Conservation (phyloP, 495 filamentous ascomycete genomes). For the Podospora pseudopauciseta region DNA sequence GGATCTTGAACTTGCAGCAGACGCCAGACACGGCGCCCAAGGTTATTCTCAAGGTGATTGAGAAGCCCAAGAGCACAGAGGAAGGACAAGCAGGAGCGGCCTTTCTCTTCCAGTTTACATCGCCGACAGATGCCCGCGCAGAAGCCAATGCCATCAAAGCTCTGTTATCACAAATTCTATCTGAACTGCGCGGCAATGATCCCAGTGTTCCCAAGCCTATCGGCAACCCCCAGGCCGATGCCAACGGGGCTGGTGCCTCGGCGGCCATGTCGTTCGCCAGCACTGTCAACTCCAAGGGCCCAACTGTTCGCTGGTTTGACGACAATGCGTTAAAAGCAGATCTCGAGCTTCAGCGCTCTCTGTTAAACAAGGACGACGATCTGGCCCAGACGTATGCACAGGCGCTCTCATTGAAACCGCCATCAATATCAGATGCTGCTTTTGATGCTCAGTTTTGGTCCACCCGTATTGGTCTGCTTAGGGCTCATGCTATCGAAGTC, state of each 20-base stretch:
- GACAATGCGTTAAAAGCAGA: conserved; percentile 70
- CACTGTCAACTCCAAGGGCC: conserved; percentile 42
- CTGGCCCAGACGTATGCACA: conserved; percentile 80
- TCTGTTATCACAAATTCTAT: conserved; percentile 70
- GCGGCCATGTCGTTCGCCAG: conserved; percentile 48
- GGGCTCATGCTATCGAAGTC: conserved; percentile 85
- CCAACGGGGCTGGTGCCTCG: conserved; percentile 35
- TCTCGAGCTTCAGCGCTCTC: conserved; percentile 74
- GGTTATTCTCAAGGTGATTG: conserved; percentile 86
- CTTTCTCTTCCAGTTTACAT: conserved; percentile 86
- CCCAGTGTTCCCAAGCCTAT: conserved; percentile 39
- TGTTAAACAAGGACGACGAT: conserved; percentile 69
- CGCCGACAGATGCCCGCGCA: conserved; percentile 63
- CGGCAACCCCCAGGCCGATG: conserved; percentile 38
- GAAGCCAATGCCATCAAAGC: conserved; percentile 85
- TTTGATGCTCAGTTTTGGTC: conserved; percentile 95
- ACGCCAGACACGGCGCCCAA: conserved; percentile 78
- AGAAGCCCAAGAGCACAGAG: conserved; percentile 53
- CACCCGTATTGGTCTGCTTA: conserved; percentile 73
- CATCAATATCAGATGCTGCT: conserved; percentile 67
- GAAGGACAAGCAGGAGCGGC: conserved; percentile 49
- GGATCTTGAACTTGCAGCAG: conserved; percentile 89
- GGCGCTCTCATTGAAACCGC: conserved; percentile 70
- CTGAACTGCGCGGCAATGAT: conserved; percentile 59
- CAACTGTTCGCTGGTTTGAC: conserved; percentile 64